These are phyloP conservation scores for Botrytis medusae DNA, from an alignment of 2,329 filamentous ascomycete genomes.

Conservation along the genomic window DNA sequence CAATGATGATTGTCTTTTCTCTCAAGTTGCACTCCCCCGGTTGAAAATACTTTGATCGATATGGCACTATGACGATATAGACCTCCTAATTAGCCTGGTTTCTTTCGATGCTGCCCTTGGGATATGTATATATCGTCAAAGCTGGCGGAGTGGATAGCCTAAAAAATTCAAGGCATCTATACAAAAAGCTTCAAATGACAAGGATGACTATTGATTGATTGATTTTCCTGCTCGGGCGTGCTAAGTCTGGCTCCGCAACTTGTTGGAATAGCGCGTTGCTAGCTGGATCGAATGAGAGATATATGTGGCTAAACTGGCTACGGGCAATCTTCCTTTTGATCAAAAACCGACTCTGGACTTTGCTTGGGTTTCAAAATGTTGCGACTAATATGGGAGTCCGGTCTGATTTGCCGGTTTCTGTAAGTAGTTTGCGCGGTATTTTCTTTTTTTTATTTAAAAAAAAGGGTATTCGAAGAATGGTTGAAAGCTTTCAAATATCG, in stretches of 20 bases:
- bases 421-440: neutral
- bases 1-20: neutral
- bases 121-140: neutral
- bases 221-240: neutral
- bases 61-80: neutral
- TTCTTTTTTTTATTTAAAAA: neutral
- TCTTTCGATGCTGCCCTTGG: neutral
- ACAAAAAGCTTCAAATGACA: neutral
- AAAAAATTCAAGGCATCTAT: neutral
- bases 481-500: neutral
- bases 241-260: neutral
- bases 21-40: neutral
- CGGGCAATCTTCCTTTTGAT: too few species aligned
- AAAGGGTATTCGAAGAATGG: neutral
- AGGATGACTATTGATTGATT: neutral
- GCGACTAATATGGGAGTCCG: neutral
- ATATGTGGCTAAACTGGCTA: neutral
- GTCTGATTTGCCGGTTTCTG: neutral
- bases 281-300: neutral
- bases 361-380: neutral
- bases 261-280: neutral
- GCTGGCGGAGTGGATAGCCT: neutral
- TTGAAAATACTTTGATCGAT: neutral
- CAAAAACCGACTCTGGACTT: neutral
- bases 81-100: neutral